These are phyloP conservation scores for Cryptomeria japonica DNA, from an alignment of 75 land plant genomes.

Conservation along the genomic window DNA sequence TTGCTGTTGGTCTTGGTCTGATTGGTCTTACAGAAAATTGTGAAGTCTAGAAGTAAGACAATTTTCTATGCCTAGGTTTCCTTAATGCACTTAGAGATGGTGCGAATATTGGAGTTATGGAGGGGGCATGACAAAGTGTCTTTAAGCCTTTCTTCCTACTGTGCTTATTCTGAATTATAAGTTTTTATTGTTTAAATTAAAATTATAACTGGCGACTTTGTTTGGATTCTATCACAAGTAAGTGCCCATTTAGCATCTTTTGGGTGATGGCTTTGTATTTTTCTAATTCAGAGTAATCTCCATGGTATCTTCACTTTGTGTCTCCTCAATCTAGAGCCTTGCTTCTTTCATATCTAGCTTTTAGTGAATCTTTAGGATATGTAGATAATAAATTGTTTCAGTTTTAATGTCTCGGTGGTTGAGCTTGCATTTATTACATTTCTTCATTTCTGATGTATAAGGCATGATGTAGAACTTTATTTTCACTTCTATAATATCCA, in stretches of 20 bases:
- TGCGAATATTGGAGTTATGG: too few relatives aligned
- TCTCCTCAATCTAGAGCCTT: background rate
- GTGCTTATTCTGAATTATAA: background rate
- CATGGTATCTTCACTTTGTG: background rate
- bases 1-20: too few relatives aligned
- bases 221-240: background rate
- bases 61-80: too few relatives aligned
- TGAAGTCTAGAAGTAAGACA: too few relatives aligned
- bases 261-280: background rate
- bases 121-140: too few relatives aligned
- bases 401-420: background rate
- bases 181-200: background rate
- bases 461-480: background rate
- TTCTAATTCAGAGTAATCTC: background rate
- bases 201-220: background rate
- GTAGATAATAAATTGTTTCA: background rate
- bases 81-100: too few relatives aligned
- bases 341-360: background rate
- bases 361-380: background rate
- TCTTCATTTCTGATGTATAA: background rate
- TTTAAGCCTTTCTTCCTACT: background rate
- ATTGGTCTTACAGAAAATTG: too few relatives aligned
- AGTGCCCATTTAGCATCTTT: background rate
- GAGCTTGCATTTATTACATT: background rate
- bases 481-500: background rate